A percentile compares a stretch with the other conserved stretches of the same genome.
These are phyloP conservation scores for Durio zibethinus DNA, from an alignment of 345 rosid genomes.

Conservation along the genomic window DNA sequence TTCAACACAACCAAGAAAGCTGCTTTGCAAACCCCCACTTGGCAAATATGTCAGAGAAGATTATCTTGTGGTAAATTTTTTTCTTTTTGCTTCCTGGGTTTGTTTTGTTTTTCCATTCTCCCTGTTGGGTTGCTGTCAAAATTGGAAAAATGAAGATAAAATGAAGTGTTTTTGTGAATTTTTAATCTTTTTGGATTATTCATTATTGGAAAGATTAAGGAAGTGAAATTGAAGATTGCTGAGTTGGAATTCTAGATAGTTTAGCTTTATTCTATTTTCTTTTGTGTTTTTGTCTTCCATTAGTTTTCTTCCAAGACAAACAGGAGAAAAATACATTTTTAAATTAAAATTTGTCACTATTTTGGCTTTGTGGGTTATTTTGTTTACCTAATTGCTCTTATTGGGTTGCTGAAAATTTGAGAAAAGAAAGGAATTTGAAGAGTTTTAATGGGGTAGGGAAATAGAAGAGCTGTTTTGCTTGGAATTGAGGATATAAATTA, in stretches of 20 bases:
- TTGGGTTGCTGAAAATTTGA: not conserved
- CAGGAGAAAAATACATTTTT: not conserved
- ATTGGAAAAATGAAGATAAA: not conserved
- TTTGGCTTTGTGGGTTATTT: not conserved
- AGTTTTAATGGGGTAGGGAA: not conserved
- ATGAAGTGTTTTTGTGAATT: not conserved
- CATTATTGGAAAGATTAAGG: not conserved
- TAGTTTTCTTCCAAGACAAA: not conserved
- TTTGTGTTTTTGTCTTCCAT: not conserved
- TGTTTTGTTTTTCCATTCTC: conserved; percentile 6
- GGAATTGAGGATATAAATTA: not conserved
- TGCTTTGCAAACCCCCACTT: conserved; percentile 69
- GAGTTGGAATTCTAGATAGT: not conserved
- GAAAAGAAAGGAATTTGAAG: not conserved
- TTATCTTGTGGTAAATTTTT: conserved; percentile 68
- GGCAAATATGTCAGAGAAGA: conserved; percentile 81
- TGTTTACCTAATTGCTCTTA: not conserved
- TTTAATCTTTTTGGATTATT: not conserved
- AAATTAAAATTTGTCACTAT: not conserved
- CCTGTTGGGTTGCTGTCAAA: not conserved
- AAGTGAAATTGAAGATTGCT: not conserved
- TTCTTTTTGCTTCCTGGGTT: not conserved
- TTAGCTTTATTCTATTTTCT: not conserved
- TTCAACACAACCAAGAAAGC: conserved; percentile 51
- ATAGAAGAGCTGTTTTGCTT: not conserved